Base-by-base conservation (phyloP, 1,284 basidiomycete species). In the Termitomyces sp. region DNA sequence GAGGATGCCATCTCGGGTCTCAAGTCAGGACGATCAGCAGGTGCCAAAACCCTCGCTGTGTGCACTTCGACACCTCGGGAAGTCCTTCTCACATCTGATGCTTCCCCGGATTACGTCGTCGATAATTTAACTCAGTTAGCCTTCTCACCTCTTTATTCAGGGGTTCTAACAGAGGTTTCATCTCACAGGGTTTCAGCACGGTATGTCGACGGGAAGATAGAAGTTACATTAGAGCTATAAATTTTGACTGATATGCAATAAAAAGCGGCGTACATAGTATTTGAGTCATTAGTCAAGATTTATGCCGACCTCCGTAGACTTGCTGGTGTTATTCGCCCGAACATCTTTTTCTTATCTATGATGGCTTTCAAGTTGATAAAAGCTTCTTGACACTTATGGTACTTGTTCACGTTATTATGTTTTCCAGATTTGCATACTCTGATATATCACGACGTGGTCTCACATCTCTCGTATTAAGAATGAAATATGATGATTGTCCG, bases 1-100 rank as follows among this genome's bases (percentile, higher is more conserved):
- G 91, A 93, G 63, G 91, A 93, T 65, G 91, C 91, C 0, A 86
- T 90, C 3, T 84, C 86, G 5, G 91, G 91, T 0, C 71, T 93
- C 50, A 75, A 72, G 55, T 76, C 88, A 14, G 91, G 90, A 8
- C 80, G 79, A 42, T 82, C 84, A 5, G 85, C 89, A n/a, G 89
- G 89, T 14, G 76, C 84, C 41, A 75, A 69, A 41, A 87, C 88
- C 0, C 73, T 93, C 11, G 91, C 84, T 0, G 86, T 92, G 1
- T 89, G 88, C 63, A 93, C 91, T n/a, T 88, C 86, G 5, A 86
- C 91, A 55, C 63, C 77, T 18, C 72, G 78, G n/a, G 71, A 78
- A 30, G 65, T 68, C 34, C 72, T 90, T 43, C 59, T 77, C 28
- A 68, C 66, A 5, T 78, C 75, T 21, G 73, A 70, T 39, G 73